A percentile compares a stretch with the other conserved stretches of the same genome.
Conservation (phyloP, 2,329 filamentous ascomycete genomes). For the Podosphaera fusca region DNA sequence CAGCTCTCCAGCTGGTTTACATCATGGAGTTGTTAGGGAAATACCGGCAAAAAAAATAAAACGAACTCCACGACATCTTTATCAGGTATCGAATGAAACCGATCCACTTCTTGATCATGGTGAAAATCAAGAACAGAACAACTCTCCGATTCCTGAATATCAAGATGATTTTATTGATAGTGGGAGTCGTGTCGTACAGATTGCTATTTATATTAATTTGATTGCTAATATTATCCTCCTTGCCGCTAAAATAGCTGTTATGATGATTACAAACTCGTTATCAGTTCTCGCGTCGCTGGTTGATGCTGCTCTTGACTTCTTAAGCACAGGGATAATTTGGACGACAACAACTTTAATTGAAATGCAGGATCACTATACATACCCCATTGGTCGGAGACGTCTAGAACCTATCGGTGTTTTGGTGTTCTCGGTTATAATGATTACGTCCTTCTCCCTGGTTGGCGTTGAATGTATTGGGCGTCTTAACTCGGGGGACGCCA, state of each 20-base stretch:
- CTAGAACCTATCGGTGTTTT: constrained; percentile 38
- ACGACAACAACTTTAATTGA: constrained; percentile 33
- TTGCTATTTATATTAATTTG: constrained; percentile 58
- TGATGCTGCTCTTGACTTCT: constrained; percentile 35
- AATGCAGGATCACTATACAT: constrained; percentile 20
- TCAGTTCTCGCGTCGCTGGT: constrained; percentile 37
- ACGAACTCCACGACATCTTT: constrained; percentile 67
- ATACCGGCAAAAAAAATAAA: constrained; percentile 33
- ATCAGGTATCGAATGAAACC: constrained; percentile 42
- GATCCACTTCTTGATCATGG: constrained; percentile 27
- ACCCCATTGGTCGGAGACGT: constrained; percentile 32
- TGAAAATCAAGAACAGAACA: not conserved
- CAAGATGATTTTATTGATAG: constrained; percentile 54
- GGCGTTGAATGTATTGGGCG: constrained; percentile 35
- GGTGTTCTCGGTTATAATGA: constrained; percentile 39
- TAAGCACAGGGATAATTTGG: constrained; percentile 38
- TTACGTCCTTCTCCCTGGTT: constrained; percentile 37
- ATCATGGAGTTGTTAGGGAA: constrained; percentile 8
- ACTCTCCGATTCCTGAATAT: constrained; percentile 28
- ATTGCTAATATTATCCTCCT: constrained; percentile 34
- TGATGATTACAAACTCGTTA: constrained; percentile 30
- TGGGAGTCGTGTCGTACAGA: constrained; percentile 50
- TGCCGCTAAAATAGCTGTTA: constrained; percentile 29
- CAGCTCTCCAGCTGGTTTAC: not conserved
- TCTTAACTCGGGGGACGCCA: constrained; percentile 25